A percentile compares a stretch with the other conserved stretches of the same genome.
Conservation (phyloP, 2,329 filamentous ascomycete genomes). For the Acarospora socialis region DNA sequence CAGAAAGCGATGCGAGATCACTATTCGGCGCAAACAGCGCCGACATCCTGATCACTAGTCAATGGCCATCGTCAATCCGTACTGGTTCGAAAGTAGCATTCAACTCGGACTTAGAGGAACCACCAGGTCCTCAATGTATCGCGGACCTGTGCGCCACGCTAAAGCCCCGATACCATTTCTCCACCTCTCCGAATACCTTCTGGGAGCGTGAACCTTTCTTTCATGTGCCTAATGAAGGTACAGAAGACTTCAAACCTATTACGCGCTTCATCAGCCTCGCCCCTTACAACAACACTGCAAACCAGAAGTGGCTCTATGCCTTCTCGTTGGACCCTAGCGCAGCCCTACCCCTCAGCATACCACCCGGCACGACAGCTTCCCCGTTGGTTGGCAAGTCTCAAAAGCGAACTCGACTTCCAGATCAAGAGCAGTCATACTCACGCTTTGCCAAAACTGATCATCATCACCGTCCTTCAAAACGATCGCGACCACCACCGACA, state of each 20-base stretch:
- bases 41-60: conserved; percentile 74
- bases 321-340: conserved; percentile 55
- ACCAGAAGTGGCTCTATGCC: conserved; percentile 49
- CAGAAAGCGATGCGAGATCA: conserved; percentile 58
- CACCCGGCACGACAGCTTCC: conserved; percentile 58
- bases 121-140: conserved; percentile 49
- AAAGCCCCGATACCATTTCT: conserved; percentile 87
- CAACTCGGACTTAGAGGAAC: conserved; percentile 37
- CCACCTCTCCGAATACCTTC: conserved; percentile 54
- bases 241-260: conserved; percentile 42
- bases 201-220: conserved; percentile 92
- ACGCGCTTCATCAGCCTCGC: conserved; percentile 89
- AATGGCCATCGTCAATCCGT: conserved; percentile 68
- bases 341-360: conserved; percentile 46
- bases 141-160: conserved; percentile 64
- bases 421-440: conserved; percentile 34
- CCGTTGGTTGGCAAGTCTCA: conserved; percentile 45
- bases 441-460: conserved; percentile 39
- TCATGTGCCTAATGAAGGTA: conserved; percentile 41
- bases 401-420: conserved; percentile 24
- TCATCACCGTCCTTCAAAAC: conserved; percentile 25
- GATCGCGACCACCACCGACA: conserved; percentile 43
- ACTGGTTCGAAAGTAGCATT: conserved; percentile 51
- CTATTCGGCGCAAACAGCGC: conserved; percentile 62
- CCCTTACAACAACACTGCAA: conserved; percentile 56